These are phyloP conservation scores for Knufia petricola DNA, from an alignment of 2,329 filamentous ascomycete genomes.

Conservation along the genomic window DNA sequence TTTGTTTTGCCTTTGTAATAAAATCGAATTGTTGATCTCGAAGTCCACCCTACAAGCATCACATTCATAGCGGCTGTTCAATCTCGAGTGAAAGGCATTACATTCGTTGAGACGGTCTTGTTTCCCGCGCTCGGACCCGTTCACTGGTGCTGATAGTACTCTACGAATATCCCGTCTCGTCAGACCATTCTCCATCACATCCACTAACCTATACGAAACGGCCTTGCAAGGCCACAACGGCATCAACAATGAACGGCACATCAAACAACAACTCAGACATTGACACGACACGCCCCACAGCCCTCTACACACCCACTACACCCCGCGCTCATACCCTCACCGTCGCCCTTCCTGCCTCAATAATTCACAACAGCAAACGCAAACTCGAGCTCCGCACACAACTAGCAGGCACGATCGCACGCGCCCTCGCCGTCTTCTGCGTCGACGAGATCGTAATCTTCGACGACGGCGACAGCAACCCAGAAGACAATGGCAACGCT, in stretches of 20 bases:
- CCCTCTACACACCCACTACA: conserved; percentile 55
- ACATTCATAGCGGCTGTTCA: no score
- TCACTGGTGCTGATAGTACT: no score
- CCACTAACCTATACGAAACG: no score
- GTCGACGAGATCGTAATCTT: conserved; percentile 78
- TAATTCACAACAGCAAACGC: conserved; percentile 54
- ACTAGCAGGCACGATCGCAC: conserved; percentile 65
- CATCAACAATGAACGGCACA: not conserved
- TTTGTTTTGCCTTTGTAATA: not conserved
- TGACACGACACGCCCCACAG: conserved; percentile 58
- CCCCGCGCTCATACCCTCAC: conserved; percentile 65
- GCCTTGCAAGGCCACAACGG: not conserved
- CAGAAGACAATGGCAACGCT: conserved; percentile 16
- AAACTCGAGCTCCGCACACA: conserved; percentile 67
- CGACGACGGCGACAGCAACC: conserved; percentile 47
- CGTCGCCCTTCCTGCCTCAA: conserved; percentile 67
- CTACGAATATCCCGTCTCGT: no score
- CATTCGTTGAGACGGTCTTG: no score
- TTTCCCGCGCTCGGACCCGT: no score
- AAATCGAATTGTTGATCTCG: no score
- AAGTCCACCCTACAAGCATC: no score
- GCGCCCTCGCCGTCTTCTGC: conserved; percentile 71
- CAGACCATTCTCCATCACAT: no score
- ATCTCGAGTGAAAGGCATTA: no score
- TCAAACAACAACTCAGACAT: conserved; percentile 22